Base-by-base conservation (phyloP, 2,329 filamentous ascomycete genomes). In the Fusarium pseudocircinatum region DNA sequence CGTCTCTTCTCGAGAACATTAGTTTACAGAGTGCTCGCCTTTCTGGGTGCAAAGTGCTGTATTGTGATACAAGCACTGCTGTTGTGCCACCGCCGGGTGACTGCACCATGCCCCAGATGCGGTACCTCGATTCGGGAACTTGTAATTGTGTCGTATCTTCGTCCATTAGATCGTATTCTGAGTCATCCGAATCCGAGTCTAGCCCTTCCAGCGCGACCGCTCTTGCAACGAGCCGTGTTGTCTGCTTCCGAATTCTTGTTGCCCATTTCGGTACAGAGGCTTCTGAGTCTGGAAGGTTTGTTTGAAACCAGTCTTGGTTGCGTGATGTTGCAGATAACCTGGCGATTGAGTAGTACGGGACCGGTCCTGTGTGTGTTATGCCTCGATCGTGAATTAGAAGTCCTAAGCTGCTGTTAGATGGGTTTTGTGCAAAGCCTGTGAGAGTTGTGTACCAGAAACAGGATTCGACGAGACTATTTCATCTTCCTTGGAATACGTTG, bases 261-360 rank as follows among this genome's bases (percentile, higher is more conserved):
- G 83, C 85, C 88, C 88, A 90, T 58, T 84, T 84, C 16, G 79
- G 81, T 2, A 81, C 70, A 12, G 73, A 63, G 8, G 77, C 47
- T 8, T 71, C 62, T 6, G 76, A 67, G 18, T 77, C 72, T 3
- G 82, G 78, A 4, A 84, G 75, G 70, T 87, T 90, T 22, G 85
- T 87, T 66, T 89, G 84, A 68, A 85, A 87, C 88, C 88, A 90
- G 72, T 85, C 83, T 20, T 81, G 76, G 69, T 87, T 89, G 6
- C 82, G 84, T 8, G 84, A 79, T 1, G 87, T 89, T 14, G 86
- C 88, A 2, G 87, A 87, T 39, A 87, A 80, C 24, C 89, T 86
- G 36, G 87, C 83, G 15, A 89, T 81, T 1, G 88, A 87, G 76
- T 89, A 90, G 11, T 83, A 78, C 0, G 88, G 87, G 1, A 80